A percentile compares a stretch with the other conserved stretches of the same genome.
Evolutionary conservation across 805 yeast species (phyloP).

Genomic region (Saturnispora halmiae): DNA sequence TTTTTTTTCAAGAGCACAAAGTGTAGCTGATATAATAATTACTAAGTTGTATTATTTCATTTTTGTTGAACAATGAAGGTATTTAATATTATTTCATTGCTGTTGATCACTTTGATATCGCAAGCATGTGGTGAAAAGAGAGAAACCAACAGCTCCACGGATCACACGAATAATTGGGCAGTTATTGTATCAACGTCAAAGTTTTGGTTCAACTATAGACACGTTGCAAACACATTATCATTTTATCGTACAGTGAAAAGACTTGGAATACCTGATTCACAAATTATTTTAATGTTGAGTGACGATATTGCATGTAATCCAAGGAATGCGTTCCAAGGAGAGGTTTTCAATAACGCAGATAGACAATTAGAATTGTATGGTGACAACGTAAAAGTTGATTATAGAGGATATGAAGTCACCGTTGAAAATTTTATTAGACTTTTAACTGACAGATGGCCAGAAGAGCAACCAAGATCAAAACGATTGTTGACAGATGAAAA

Average conservation of each 20-base stretch:
- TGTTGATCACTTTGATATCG: neutral
- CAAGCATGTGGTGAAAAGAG: neutral
- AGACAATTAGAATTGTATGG: constrained; percentile 91
- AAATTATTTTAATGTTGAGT: constrained; percentile 88
- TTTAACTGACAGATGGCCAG: constrained; percentile 92
- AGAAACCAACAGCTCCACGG: constrained; percentile 3
- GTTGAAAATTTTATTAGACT: constrained; percentile 93
- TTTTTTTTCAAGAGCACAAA: neutral
- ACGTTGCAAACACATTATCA: constrained; percentile 91
- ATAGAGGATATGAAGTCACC: constrained; percentile 95
- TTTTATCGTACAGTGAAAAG: constrained; percentile 94
- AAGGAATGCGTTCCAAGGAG: constrained; percentile 90
- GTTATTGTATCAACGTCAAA: constrained; percentile 92
- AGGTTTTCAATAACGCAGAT: constrained; percentile 89
- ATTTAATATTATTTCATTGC: neutral
- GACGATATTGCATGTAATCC: constrained; percentile 98
- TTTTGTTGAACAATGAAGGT: neutral
- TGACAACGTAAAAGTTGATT: constrained; percentile 90
- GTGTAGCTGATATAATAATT: neutral
- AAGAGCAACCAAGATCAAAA: constrained; percentile 87
- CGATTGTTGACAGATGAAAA: constrained; percentile 86
- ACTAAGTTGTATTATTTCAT: neutral
- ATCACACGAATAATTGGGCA: constrained; percentile 66
- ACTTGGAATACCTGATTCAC: constrained; percentile 95
- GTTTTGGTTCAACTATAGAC: constrained; percentile 97